Conservation (phyloP, 768 basidiomycete genomes). For the Phylloporus rhodoxanthus region DNA sequence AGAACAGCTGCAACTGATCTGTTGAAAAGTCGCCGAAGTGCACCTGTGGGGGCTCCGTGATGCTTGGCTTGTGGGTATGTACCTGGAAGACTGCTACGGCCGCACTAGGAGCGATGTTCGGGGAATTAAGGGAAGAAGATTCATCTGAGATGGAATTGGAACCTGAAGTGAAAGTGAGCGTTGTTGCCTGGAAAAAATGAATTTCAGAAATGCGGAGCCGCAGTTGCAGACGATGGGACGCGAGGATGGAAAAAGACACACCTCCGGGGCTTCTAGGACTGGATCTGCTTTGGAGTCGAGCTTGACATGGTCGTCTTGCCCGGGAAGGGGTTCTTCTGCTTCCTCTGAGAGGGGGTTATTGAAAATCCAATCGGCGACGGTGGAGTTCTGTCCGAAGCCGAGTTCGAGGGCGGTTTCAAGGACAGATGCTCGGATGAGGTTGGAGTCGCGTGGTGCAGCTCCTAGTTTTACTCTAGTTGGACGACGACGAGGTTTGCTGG, state of each 20-base stretch:
- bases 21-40: slow-evolving; percentile 29
- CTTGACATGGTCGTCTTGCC: background rate
- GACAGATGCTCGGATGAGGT: slow-evolving; percentile 62
- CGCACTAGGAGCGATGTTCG: slow-evolving; percentile 17
- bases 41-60: slow-evolving; percentile 26
- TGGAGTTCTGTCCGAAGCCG: slow-evolving; percentile 52
- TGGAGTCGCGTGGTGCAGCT: slow-evolving; percentile 42
- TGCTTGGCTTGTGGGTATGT: slow-evolving; percentile 26
- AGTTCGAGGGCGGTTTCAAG: slow-evolving; percentile 68
- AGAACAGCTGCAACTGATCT: slow-evolving; percentile 27
- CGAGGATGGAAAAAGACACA: slow-evolving; percentile 13
- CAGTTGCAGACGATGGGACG: background rate
- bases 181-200: slow-evolving; percentile 16
- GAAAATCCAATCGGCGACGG: slow-evolving; percentile 70
- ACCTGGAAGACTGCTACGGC: slow-evolving; percentile 13
- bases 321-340: slow-evolving; percentile 38
- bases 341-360: slow-evolving; percentile 54
- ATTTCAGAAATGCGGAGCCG: slow-evolving; percentile 9
- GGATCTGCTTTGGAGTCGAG: slow-evolving; percentile 6
- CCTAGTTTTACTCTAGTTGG: slow-evolving; percentile 21
- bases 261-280: slow-evolving; percentile 24
- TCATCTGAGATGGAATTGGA: slow-evolving; percentile 42
- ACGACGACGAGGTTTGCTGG: slow-evolving; percentile 22
- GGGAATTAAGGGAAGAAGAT: slow-evolving; percentile 31
- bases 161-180: slow-evolving; percentile 35